A percentile compares a stretch with the other conserved stretches of the same genome.
Conservation (phyloP, 768 basidiomycete genomes). For the Leucocoprinus sp. region DNA sequence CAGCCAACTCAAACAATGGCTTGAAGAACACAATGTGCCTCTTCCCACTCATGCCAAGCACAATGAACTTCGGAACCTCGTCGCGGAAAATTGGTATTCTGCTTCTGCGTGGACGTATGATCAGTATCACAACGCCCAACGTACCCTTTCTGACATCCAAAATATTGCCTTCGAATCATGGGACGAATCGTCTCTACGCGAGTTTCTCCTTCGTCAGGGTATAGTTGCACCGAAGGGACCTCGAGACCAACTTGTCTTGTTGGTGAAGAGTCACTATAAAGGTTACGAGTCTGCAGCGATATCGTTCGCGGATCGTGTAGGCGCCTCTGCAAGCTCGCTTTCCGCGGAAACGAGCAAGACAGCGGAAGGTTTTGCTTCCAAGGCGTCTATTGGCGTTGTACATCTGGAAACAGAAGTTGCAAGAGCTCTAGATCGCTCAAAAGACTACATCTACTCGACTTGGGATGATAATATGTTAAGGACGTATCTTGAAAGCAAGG, state of each 20-base stretch:
- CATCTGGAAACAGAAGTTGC: conserved; percentile 46
- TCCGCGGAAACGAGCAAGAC: conserved; percentile 31
- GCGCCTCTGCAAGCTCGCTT: conserved; percentile 39
- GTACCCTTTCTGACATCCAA: conserved; percentile 49
- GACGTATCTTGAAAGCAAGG: conserved; percentile 66
- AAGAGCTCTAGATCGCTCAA: conserved; percentile 55
- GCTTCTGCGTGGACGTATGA: conserved; percentile 51
- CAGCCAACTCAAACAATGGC: conserved; percentile 58
- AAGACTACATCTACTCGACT: conserved; percentile 82
- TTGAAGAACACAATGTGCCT: conserved; percentile 55
- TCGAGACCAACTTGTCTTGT: conserved; percentile 68
- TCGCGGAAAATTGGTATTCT: conserved; percentile 55
- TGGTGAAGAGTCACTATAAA: conserved; percentile 66
- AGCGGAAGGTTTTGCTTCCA: conserved; percentile 28
- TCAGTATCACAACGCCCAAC: conserved; percentile 56
- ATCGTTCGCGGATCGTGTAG: conserved; percentile 42
- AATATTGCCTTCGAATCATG: conserved; percentile 67
- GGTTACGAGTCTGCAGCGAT: conserved; percentile 54
- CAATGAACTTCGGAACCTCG: conserved; percentile 36
- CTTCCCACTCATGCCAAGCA: conserved; percentile 34
- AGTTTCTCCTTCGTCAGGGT: conserved; percentile 83
- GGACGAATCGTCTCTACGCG: conserved; percentile 76
- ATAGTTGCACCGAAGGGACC: conserved; percentile 75
- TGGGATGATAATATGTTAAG: conserved; percentile 81
- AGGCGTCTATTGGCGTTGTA: conserved; percentile 20